Conservation (phyloP, 2,329 filamentous ascomycete genomes). For the Akanthomyces muscarius region DNA sequence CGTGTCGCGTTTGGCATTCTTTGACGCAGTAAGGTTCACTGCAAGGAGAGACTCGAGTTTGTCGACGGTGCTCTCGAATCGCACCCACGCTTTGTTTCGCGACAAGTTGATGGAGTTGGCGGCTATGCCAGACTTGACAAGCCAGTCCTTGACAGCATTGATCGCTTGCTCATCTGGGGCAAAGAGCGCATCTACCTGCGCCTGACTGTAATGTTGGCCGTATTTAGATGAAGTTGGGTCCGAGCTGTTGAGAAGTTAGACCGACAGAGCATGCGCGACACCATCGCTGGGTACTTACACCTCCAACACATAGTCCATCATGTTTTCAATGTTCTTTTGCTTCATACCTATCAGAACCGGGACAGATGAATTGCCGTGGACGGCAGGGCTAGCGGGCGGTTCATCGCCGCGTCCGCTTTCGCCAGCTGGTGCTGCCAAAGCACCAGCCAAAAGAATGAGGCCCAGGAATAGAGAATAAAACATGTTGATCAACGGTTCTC, state of each 20-base stretch:
- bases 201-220: conserved; percentile 1
- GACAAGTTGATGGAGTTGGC: conserved; percentile 44
- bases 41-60: conserved; percentile 27
- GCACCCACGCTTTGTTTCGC: conserved; percentile 40
- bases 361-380: neutral
- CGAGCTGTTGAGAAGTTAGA: neutral
- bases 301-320: neutral
- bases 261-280: neutral
- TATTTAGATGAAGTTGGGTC: conserved; percentile 8
- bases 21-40: neutral
- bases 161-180: conserved; percentile 36
- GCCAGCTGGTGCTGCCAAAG: neutral
- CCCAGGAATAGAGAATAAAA: neutral
- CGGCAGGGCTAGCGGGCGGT: neutral
- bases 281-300: neutral
- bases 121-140: conserved; percentile 47
- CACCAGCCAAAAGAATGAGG: neutral
- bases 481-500: neutral
- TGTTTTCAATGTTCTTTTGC: neutral
- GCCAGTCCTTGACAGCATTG: conserved; percentile 49
- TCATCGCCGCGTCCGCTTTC: neutral
- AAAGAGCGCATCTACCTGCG: neutral
- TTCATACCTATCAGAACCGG: neutral
- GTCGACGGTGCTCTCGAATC: conserved; percentile 18
- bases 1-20: conserved; percentile 29